Percentiles rank a stretch among this genome's conserved stretches.
phyloP scores from a whole-genome alignment of 2,329 filamentous ascomycete species.

The Xylaria sp. region DNA sequence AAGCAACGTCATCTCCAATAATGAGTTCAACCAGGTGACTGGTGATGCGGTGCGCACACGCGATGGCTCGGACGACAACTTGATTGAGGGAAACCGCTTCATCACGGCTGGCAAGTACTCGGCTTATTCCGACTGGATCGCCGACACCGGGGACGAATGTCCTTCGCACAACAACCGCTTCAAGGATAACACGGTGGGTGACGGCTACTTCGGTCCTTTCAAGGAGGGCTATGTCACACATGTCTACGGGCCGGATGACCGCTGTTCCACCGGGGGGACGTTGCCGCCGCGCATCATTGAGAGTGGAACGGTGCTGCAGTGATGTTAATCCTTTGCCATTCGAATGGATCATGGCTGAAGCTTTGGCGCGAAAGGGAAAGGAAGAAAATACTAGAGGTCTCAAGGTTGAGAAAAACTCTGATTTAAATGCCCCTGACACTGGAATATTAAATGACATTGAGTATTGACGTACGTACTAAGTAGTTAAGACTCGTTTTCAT shows the following conservation, averaged over 20 bases:
- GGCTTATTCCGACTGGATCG: slow-evolving; percentile 39
- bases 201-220: slow-evolving; percentile 36
- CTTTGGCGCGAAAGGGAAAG: no score
- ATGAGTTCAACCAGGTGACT: slow-evolving; percentile 38
- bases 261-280: slow-evolving; percentile 24
- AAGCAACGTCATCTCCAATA: slow-evolving; percentile 27
- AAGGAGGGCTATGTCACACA: slow-evolving; percentile 34
- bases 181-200: slow-evolving; percentile 32
- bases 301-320: slow-evolving; percentile 26
- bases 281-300: slow-evolving; percentile 32
- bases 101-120: slow-evolving; percentile 35
- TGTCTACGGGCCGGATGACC: slow-evolving; percentile 33
- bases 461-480: no score
- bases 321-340: background rate
- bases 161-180: slow-evolving; percentile 33
- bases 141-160: slow-evolving; percentile 29
- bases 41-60: slow-evolving; percentile 37
- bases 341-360: background rate
- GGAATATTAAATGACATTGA: no score
- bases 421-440: no score
- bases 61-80: slow-evolving; percentile 33
- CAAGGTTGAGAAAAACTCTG: no score
- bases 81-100: slow-evolving; percentile 35
- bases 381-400: no score
- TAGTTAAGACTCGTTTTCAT: no score